Base-by-base conservation (phyloP, 2,329 filamentous ascomycete genomes). In the Ceratocystis destructans region DNA sequence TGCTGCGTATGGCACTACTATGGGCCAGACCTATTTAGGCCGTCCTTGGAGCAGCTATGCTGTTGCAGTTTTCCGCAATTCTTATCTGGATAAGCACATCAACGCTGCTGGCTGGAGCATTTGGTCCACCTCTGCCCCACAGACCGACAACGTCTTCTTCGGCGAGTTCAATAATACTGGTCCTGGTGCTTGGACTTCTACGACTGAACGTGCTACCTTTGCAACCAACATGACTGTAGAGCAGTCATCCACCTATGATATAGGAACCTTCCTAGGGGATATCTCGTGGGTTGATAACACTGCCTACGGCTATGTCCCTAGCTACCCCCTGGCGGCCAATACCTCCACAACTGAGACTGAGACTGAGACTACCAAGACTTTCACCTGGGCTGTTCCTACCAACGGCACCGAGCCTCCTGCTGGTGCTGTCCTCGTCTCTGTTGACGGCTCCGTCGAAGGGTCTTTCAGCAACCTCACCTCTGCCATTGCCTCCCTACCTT, bases 151-250 rank as follows among this genome's bases (percentile, higher is more conserved):
- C 55, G 80, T 86, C 1, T 72, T 76, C 28, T 87, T 82, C 69
- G 81, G 75, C 7, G 85, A 87, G 76, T 87, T 81, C 71, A 74
- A 70, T 20, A 88, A 88, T 73, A 78, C 78, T 1, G 85, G 85
- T 1, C 72, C 75, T 33, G 85, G 85, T 1, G 77, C 83, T 1
- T 65, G 64, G 64, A 61, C 64, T 37, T 15, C 53, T 6, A 73
- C 74, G n/a, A 83, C 83, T 0, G 77, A 76, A 0, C 76, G 84
- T 63, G 83, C 81, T 6, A 76, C 73, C 55, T 79, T 76, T 65
- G 70, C 75, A 6, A 74, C 70, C 59, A 75, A 73, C 68, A 71
- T 80, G n/a, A 69, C 64, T 3, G 37, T 22, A 3, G 50, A 37
- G 15, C 50, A 57, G 15, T 53, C 50, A n/a, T 53, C 64, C 15